These are phyloP conservation scores for Pinus tabuliformis DNA, from an alignment of 75 land plant species.

Conservation along the genomic window DNA sequence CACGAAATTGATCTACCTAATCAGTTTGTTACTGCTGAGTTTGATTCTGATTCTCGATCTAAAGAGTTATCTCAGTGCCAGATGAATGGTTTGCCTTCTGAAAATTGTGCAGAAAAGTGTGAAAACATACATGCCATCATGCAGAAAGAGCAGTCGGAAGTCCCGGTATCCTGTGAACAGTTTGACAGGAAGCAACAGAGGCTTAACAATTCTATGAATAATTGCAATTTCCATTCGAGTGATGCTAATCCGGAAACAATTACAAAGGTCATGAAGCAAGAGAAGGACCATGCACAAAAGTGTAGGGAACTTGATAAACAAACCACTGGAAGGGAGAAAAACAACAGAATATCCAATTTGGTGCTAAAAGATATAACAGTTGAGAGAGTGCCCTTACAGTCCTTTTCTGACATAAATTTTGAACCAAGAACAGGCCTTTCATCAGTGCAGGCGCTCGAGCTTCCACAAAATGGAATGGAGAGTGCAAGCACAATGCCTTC, in stretches of 20 bases:
- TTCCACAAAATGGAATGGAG: background rate
- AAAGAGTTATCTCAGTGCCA: background rate
- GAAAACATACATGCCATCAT: background rate
- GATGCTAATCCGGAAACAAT: background rate
- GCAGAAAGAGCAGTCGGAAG: background rate
- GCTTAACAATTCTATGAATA: conserved; percentile 1
- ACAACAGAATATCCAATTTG: background rate
- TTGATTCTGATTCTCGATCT: background rate
- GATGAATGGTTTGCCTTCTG: background rate
- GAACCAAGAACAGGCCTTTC: background rate
- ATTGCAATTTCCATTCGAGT: background rate
- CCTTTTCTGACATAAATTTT: background rate
- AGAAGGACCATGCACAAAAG: background rate
- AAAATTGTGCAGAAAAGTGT: background rate
- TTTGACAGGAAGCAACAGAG: background rate
- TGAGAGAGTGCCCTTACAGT: background rate
- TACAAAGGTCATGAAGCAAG: background rate
- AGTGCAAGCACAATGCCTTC: background rate
- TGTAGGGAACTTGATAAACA: background rate
- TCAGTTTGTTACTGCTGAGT: background rate
- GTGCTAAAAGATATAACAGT: background rate
- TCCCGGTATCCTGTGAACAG: background rate
- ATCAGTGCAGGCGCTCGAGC: background rate
- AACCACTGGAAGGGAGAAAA: background rate
- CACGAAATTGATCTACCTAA: background rate